Conservation (phyloP, 176 grass and related monocot species). For the Thinopyrum elongatum region DNA sequence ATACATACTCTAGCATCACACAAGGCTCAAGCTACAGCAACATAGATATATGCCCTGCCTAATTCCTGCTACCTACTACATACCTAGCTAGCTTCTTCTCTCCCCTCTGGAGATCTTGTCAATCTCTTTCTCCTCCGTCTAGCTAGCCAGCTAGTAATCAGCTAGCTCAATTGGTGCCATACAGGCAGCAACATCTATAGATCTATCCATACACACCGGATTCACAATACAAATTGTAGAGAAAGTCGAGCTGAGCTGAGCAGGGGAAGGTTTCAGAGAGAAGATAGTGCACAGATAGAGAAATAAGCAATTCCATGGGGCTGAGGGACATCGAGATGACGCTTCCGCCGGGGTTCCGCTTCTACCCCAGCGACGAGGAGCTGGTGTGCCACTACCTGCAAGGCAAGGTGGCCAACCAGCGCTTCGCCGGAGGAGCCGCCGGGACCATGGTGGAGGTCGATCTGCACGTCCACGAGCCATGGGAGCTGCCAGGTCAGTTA, state of each 20-base stretch:
- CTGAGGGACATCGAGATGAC: constrained; percentile 71
- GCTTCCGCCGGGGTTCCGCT: constrained; percentile 72
- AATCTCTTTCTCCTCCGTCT: not conserved
- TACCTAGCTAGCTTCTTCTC: not conserved
- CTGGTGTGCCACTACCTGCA: constrained; percentile 78
- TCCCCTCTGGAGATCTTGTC: not conserved
- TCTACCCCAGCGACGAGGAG: constrained; percentile 77
- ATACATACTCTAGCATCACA: not conserved
- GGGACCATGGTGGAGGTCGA: constrained; percentile 69
- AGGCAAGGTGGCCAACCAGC: constrained; percentile 66
- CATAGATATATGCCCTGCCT: not conserved
- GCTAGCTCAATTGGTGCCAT: not conserved
- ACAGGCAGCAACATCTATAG: not conserved
- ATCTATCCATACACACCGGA: not conserved
- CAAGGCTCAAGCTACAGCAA: not conserved
- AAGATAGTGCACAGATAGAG: not conserved
- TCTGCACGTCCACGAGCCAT: constrained; percentile 72
- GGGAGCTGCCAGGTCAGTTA: constrained; percentile 68
- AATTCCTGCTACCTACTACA: not conserved
- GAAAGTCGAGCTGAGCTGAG: not conserved
- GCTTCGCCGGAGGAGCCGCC: constrained; percentile 22
- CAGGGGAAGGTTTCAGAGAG: not conserved
- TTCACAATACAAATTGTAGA: not conserved
- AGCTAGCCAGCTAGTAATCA: not conserved
- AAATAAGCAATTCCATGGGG: constrained; percentile 26